These are phyloP conservation scores for Dentipellis sp. DNA, from an alignment of 768 basidiomycete genomes.

Conservation along the genomic window DNA sequence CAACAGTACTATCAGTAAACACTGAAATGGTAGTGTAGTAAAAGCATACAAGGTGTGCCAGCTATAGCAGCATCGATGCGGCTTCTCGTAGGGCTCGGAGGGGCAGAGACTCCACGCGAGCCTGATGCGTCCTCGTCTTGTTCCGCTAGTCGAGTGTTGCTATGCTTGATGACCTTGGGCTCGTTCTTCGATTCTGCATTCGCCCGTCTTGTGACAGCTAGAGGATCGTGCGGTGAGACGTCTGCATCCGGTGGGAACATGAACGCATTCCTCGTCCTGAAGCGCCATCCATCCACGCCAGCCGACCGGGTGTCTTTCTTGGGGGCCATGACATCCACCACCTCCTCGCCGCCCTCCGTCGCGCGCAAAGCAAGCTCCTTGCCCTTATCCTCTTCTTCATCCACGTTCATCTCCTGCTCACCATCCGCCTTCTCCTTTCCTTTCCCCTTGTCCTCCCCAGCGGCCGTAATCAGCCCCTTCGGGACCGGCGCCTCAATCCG, in stretches of 20 bases:
- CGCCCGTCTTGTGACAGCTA: constrained; percentile 20
- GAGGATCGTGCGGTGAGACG: constrained; percentile 60
- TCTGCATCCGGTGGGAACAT: constrained; percentile 96
- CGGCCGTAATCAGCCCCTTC: constrained; percentile 42
- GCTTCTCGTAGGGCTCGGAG: constrained; percentile 86
- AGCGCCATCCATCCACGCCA: constrained; percentile 74
- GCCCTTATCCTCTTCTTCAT: constrained; percentile 14
- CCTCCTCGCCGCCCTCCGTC: constrained; percentile 16
- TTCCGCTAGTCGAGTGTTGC: constrained; percentile 73
- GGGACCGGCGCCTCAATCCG: constrained; percentile 50
- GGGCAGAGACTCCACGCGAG: constrained; percentile 40
- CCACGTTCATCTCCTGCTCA: constrained; percentile 21
- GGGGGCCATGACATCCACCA: constrained; percentile 72
- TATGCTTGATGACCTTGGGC: constrained; percentile 63
- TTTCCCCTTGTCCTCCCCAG: constrained; percentile 10
- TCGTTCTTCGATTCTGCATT: constrained; percentile 25
- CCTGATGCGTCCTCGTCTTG: constrained; percentile 45
- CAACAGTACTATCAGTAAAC: constrained; percentile 1
- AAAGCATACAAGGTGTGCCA: constrained; percentile 74
- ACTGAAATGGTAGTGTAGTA: background rate
- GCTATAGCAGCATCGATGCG: constrained; percentile 87
- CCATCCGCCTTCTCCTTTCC: constrained; percentile 11
- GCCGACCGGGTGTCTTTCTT: constrained; percentile 64
- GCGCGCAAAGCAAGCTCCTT: constrained; percentile 16
- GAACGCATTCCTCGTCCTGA: constrained; percentile 86